Evolutionary conservation across 345 rosid species (phyloP).

Genomic region (Euphorbia tirucalli): DNA sequence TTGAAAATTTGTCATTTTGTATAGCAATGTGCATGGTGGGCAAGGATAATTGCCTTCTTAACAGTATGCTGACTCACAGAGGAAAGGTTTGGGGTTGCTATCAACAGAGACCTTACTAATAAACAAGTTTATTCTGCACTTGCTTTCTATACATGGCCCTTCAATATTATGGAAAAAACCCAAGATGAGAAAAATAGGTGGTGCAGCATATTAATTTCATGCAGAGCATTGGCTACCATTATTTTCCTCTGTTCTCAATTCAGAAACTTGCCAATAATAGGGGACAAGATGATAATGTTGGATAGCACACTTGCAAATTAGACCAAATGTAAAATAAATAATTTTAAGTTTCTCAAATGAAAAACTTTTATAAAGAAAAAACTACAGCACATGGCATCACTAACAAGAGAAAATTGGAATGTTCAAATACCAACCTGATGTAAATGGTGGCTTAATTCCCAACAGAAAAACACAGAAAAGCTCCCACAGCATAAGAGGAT

Average conservation of each 20-base stretch:
- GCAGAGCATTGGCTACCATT: not conserved
- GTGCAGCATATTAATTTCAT: not conserved
- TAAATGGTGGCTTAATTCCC: constrained; percentile 84
- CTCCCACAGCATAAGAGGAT: constrained; percentile 51
- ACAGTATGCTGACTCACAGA: constrained; percentile 69
- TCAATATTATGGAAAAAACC: not conserved
- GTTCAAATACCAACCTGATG: constrained; percentile 56
- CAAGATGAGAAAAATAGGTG: not conserved
- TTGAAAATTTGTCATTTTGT: constrained; percentile 3
- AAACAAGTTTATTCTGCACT: not conserved
- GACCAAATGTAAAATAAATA: not conserved
- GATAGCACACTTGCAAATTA: not conserved
- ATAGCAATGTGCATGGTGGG: constrained; percentile 83
- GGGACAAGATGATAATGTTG: not conserved
- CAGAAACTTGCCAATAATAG: not conserved
- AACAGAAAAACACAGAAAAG: constrained; percentile 65
- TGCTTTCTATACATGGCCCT: not conserved
- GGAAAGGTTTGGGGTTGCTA: constrained; percentile 85
- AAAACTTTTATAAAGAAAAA: not conserved
- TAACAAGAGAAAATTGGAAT: not conserved
- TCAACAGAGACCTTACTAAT: constrained; percentile 8
- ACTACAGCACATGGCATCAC: not conserved
- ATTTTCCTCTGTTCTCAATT: not conserved
- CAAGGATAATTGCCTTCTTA: constrained; percentile 58
- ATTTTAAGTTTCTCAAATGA: not conserved